Evolutionary conservation across 495 filamentous ascomycete genomes (phyloP), one percentile per base, ranked within the genome.

Genomic region (Penicillium simplicissimum): DNA sequence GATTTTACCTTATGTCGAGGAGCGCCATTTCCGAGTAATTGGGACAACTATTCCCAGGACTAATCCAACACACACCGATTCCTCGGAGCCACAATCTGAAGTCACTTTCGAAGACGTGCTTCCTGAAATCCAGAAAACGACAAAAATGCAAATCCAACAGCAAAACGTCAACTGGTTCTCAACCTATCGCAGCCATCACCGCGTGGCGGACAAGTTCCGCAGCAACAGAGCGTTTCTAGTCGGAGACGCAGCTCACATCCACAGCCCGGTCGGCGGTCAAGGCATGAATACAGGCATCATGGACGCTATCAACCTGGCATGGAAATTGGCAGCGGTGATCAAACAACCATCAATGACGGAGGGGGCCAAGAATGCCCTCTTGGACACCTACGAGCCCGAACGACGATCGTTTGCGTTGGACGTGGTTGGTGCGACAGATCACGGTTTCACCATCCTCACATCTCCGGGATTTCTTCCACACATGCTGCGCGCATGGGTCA

Each of bases 251-350:
- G 83, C 82, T 4, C 86, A 88, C 61, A 84, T 81, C 33, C 82
- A 86, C 64, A 82, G 78, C 36, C 84, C 84, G 0, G 79, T 77
- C 0, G 84, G 82, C 0, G 85, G 81, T 1, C 84, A 85, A 55
- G 86, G 86, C 3, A 82, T 88, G 78, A 88, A 88, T 63, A 82
- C 81, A 0, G 84, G 86, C 0, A 82, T 87, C 28, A 79, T 82
- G 40, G 85, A 88, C 54, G 76, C 84, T 0, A 73, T 85, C 37
- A 86, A 87, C 54, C 74, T 88, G 0, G 81, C 78, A 9, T 88
- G 86, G 86, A 83, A 82, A 52, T 56, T 82, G 1, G 68, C 75
- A 4, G 77, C 79, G 17, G 80, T 83, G 7, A 64, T 82, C 17
- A 76, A 78, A n/a, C 45, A 63, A 11, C 38, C 43, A 2, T 36